Conservation (phyloP, 805 yeast genomes). For the Metschnikowia koreensis region DNA sequence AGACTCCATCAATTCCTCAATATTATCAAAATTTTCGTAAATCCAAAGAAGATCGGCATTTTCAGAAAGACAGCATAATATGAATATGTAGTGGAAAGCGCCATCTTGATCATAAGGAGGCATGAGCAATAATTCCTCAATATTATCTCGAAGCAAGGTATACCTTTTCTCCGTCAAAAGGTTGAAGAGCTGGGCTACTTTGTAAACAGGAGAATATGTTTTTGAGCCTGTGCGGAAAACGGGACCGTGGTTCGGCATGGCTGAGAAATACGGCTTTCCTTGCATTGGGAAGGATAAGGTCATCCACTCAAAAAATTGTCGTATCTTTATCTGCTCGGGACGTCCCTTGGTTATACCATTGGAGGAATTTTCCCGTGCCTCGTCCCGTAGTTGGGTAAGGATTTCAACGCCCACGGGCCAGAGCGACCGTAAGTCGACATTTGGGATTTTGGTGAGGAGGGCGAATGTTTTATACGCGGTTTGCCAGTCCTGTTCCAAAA, state of each 20-base stretch:
- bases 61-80: constrained; percentile 28
- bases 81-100: constrained; percentile 35
- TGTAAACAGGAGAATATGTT: constrained; percentile 41
- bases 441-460: constrained; percentile 46
- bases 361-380: not conserved
- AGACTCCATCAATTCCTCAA: constrained; percentile 10
- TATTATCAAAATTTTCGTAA: constrained; percentile 2
- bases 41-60: constrained; percentile 19
- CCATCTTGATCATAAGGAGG: constrained; percentile 47
- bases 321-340: constrained; percentile 22
- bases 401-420: constrained; percentile 69
- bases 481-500: constrained; percentile 52
- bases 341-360: not conserved
- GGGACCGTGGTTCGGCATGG: constrained; percentile 27
- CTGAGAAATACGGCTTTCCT: constrained; percentile 9
- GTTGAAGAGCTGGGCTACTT: constrained; percentile 43
- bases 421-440: constrained; percentile 51
- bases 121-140: constrained; percentile 37
- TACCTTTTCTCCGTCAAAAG: constrained; percentile 36
- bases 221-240: constrained; percentile 41
- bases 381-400: constrained; percentile 21
- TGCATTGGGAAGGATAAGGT: constrained; percentile 25
- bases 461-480: constrained; percentile 53
- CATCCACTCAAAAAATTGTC: constrained; percentile 38
- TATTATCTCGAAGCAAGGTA: constrained; percentile 29